Evolutionary conservation across 495 filamentous ascomycete species (phyloP).

Genomic region (Hapsidospora chrysogenum): DNA sequence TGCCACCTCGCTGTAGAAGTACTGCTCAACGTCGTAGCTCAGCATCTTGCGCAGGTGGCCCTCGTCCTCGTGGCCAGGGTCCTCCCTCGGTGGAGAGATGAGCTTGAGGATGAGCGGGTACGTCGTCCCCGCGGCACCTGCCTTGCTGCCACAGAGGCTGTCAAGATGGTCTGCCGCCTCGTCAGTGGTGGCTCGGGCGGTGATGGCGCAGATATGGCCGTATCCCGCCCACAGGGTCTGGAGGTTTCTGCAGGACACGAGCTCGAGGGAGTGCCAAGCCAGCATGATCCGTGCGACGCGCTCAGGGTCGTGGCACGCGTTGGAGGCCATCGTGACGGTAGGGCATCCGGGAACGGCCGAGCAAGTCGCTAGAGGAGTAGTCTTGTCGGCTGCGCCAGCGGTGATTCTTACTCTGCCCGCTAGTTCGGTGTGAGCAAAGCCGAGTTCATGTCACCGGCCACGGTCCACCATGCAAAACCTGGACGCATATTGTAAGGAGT

Average conservation of each 20-base stretch:
- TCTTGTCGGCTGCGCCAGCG: too few species aligned
- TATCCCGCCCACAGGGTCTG: conserved; percentile 28
- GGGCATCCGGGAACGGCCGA: too few species aligned
- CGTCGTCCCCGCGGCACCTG: not conserved
- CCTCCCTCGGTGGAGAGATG: conserved; percentile 11
- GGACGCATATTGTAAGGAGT: too few species aligned
- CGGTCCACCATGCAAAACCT: too few species aligned
- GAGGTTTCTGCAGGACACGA: conserved; percentile 12
- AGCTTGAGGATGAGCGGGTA: conserved; percentile 18
- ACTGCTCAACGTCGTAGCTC: conserved; percentile 29
- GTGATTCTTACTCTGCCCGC: too few species aligned
- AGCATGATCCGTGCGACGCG: conserved; percentile 9
- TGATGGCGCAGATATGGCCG: conserved; percentile 23
- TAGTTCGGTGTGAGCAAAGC: too few species aligned
- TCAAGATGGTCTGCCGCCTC: conserved; percentile 7
- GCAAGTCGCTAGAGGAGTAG: too few species aligned
- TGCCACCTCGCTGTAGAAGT: conserved; percentile 24
- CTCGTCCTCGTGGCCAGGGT: conserved; percentile 15
- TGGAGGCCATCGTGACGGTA: too few species aligned
- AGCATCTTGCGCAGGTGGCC: conserved; percentile 28
- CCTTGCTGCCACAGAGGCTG: not conserved
- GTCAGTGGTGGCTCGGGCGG: conserved; percentile 8
- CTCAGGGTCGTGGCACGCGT: not conserved
- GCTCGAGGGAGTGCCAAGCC: conserved; percentile 12
- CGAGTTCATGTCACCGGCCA: too few species aligned